Base-by-base conservation (phyloP, 306 rosid genomes). In the Dryas drummondii region DNA sequence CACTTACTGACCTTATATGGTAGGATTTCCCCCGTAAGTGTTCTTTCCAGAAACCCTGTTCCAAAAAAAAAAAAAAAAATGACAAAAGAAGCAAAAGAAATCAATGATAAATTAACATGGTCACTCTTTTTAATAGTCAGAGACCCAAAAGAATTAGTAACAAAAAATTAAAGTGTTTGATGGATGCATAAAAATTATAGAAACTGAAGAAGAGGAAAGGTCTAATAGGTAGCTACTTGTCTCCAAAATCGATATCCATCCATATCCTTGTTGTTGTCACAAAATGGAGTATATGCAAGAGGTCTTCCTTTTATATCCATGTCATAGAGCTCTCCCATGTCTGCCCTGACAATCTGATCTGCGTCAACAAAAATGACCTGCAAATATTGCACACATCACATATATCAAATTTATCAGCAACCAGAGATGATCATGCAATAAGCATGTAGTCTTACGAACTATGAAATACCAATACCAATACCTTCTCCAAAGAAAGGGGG, bases 351-450 rank as follows among this genome's bases (percentile, higher is more conserved):
- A 78, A 94, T 16, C 63, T 96, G 99, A 87, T 96, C 99, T 1
- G 99, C 99, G 74, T 96, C 99, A 75, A 96, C 99, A 73, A 96
- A 96, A 83, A 96, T 89, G 83, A 94, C 98, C 99, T 94, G 91
- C 85, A 76, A 78, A 86, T 71, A 70, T 56, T n/a, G 71, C 16
- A 66, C 70, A 79, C 54, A 75, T 80, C 48, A 70, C 65, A 59
- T 49, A 76, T 73, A 75, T 82, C 63, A 74, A 57, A 76, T 44
- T 19, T 81, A 42, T 22, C 6, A 6, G 71, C 15, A 27, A 41
- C 57, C 17, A 57, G 32, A 75, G 55, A 71, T 68, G 77, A 51
- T 67, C 69, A 74, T 68, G 78, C 19, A 68, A 53, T 46, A 84
- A 79, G 69, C n/a, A 17, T 6, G 2, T 10, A 47, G 59, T 50